Conservation (phyloP, 768 basidiomycete genomes). For the Mycena pura region DNA sequence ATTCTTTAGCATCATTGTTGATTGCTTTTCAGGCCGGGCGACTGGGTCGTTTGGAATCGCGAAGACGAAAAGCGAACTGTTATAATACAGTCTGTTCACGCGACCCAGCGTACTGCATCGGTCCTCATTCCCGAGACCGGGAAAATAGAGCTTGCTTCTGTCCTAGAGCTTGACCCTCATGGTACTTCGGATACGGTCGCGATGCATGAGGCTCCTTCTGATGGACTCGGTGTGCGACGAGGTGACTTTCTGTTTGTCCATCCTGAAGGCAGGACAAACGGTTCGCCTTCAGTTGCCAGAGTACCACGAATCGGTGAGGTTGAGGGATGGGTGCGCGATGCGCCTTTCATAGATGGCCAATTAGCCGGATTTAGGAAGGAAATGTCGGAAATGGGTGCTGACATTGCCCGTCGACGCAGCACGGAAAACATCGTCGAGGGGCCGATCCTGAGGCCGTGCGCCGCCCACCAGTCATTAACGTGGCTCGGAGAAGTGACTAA, state of each 20-base stretch:
- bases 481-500: conserved; percentile 92
- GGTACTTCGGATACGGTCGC: conserved; percentile 63
- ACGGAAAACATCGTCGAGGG: conserved; percentile 46
- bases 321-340: conserved; percentile 79
- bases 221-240: conserved; percentile 79
- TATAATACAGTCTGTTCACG: conserved; percentile 81
- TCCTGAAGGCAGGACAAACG: conserved; percentile 72
- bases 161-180: conserved; percentile 89
- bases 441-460: conserved; percentile 49
- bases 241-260: conserved; percentile 90
- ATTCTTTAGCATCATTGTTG: neutral
- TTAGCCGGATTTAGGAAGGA: conserved; percentile 75
- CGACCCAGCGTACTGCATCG: conserved; percentile 70
- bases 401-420: conserved; percentile 56
- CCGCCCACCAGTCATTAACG: conserved; percentile 50
- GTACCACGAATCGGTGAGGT: conserved; percentile 88
- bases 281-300: conserved; percentile 60
- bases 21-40: conserved; percentile 74
- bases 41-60: conserved; percentile 84
- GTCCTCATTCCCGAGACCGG: conserved; percentile 64
- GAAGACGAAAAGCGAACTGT: conserved; percentile 73
- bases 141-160: conserved; percentile 70
- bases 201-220: conserved; percentile 48
- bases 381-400: conserved; percentile 68
- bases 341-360: conserved; percentile 56